Base-by-base conservation (phyloP, 2,329 filamentous ascomycete genomes). In the Aspergillus caelatus region DNA sequence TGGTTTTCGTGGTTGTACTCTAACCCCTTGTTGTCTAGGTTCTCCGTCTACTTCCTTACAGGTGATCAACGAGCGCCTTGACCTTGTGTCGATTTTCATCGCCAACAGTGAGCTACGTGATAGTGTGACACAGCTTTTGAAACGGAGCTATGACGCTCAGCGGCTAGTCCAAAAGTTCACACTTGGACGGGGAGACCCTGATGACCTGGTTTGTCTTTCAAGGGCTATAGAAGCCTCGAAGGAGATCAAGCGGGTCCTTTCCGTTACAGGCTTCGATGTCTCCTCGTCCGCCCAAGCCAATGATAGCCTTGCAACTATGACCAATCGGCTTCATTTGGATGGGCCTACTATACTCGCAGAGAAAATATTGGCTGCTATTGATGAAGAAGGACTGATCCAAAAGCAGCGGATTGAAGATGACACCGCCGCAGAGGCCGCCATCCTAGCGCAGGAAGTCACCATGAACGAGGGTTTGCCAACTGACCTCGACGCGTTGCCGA, bases 161-260 rank as follows among this genome's bases (percentile, higher is more conserved):
- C 91, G 95, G 1, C 83, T 99, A 3, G 89, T 97, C 1, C 95
- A 98, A 73, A 97, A 95, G 74, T 98, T 99, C 76, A 91, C 94
- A 0, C 86, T 98, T 10, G 94, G 94, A 12, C 88, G 92, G 66
- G 95, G 94, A n/a, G 91, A 96, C 72, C 86, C 94, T 1, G 94
- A 98, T 74, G 95, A 98, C 76, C 85, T 99, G 43, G 82, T 98
- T 50, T 91, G 88, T 57, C 83, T 99, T 16, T 92, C 92, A 1
- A 90, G 86, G 68, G 97, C 95, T 0, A 91, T 98, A 64, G 79
- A 86, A 58, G 89, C 91, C 7, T 93, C 92, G 5, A 84, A 87
- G 61, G 85, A 89, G 21, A 88, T 96, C 52, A 76, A 71, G 65
- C 67, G 71, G 45, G 71, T 77, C n/a, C 62, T 80, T 26, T 67